Evolutionary conservation across 257 asterid genomes (phyloP).

Genomic region (Ilex asprella): DNA sequence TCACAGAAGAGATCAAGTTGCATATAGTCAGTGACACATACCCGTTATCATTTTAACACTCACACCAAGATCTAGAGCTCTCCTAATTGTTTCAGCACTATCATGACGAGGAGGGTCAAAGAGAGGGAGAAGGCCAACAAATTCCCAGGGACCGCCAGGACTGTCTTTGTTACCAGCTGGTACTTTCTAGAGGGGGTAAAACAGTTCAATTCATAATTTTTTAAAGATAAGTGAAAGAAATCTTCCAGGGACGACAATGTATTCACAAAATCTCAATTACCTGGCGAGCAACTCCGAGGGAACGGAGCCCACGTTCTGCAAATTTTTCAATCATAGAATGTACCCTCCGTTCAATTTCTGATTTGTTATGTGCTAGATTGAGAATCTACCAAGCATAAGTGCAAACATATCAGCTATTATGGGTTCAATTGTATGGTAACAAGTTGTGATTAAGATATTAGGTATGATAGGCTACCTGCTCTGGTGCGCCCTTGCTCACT

Average conservation of each 20-base stretch:
- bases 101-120: conserved; percentile 29
- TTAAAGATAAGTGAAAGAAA: too few species aligned
- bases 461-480: conserved; percentile 15
- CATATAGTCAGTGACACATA: neutral
- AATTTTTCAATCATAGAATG: conserved; percentile 24
- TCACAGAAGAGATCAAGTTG: neutral
- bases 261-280: conserved; percentile 2
- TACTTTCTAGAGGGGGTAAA: conserved; percentile 13
- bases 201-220: neutral
- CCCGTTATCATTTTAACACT: conserved; percentile 34
- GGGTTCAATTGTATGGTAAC: neutral
- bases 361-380: conserved; percentile 18
- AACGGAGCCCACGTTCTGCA: conserved; percentile 31
- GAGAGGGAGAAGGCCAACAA: conserved; percentile 22
- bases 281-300: conserved; percentile 30
- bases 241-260: neutral
- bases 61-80: conserved; percentile 32
- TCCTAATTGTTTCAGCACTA: conserved; percentile 24
- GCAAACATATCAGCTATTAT: conserved; percentile 6
- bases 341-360: conserved; percentile 23
- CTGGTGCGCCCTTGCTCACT: conserved; percentile 36
- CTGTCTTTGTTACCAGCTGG: conserved; percentile 22
- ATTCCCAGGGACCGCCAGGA: conserved; percentile 25
- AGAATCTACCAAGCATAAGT: conserved; percentile 16
- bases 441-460: neutral